Evolutionary conservation across 148 eudicot genomes (phyloP).

Genomic region (Dysphania ambrosioides): DNA sequence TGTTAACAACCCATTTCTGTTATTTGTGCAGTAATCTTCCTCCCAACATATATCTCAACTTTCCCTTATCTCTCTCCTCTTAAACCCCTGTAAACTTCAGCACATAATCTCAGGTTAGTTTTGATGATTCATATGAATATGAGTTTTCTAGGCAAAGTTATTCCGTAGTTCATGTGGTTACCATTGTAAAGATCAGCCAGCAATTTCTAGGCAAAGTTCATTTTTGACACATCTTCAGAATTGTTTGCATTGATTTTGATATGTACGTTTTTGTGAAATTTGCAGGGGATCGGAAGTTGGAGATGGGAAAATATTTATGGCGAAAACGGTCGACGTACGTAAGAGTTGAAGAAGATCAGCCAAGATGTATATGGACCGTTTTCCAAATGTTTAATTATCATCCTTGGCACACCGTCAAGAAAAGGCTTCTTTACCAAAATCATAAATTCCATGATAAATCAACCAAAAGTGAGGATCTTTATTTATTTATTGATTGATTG

Average conservation of each 20-base stretch:
- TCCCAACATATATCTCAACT: not conserved
- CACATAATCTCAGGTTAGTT: not conserved
- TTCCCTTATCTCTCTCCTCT: not conserved
- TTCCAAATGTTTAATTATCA: constrained; percentile 50
- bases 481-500: not conserved
- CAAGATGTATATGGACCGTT: constrained; percentile 61
- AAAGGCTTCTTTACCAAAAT: constrained; percentile 41
- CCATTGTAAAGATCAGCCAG: too few species aligned
- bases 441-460: constrained; percentile 14
- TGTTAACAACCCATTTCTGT: constrained; percentile 11
- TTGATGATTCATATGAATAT: too few species aligned
- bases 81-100: not conserved
- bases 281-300: constrained; percentile 4
- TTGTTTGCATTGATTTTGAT: too few species aligned
- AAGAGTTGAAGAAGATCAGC: constrained; percentile 32
- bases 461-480: constrained; percentile 30
- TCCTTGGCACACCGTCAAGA: constrained; percentile 49
- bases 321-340: constrained; percentile 29
- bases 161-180: too few species aligned
- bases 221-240: too few species aligned
- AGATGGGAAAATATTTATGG: constrained; percentile 41
- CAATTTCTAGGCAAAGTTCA: too few species aligned
- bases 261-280: too few species aligned
- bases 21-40: not conserved
- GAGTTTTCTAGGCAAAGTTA: too few species aligned